These are phyloP conservation scores for Vigna unguiculata DNA, from an alignment of 306 rosid genomes.

Conservation along the genomic window DNA sequence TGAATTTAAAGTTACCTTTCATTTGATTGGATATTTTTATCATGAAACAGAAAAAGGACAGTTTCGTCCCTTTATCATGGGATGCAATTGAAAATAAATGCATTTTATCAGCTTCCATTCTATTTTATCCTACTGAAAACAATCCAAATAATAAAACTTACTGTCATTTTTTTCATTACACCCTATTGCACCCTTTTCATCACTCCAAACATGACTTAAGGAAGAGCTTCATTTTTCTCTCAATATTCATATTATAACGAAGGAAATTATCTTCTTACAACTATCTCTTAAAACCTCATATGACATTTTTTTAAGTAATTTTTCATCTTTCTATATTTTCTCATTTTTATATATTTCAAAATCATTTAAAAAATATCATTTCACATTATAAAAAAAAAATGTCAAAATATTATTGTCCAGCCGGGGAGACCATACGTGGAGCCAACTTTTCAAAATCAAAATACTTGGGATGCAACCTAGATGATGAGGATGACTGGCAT, in stretches of 20 bases:
- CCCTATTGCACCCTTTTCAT: neutral
- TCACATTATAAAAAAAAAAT: too few relatives aligned
- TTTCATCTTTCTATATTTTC: too few relatives aligned
- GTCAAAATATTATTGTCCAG: too few relatives aligned
- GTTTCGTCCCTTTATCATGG: neutral
- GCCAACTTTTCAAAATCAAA: constrained; percentile 57
- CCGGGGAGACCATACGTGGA: constrained; percentile 67
- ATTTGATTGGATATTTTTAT: neutral
- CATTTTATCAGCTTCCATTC: neutral
- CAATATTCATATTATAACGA: neutral
- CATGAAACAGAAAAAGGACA: neutral
- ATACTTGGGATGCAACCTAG: constrained; percentile 70
- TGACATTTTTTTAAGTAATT: too few relatives aligned
- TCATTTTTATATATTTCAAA: too few relatives aligned
- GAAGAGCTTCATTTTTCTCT: neutral
- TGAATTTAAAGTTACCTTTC: neutral
- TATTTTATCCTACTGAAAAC: neutral
- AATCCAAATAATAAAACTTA: neutral
- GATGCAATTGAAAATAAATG: neutral
- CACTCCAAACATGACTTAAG: neutral
- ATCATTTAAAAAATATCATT: too few relatives aligned
- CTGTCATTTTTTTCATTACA: neutral
- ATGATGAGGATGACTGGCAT: constrained; percentile 81
- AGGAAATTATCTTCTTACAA: too few relatives aligned
- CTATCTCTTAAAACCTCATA: constrained; percentile 34